Percentiles rank a stretch among this genome's conserved stretches.
Conservation (phyloP, 2,329 filamentous ascomycete species). For the Metarhizium anisopliae region DNA sequence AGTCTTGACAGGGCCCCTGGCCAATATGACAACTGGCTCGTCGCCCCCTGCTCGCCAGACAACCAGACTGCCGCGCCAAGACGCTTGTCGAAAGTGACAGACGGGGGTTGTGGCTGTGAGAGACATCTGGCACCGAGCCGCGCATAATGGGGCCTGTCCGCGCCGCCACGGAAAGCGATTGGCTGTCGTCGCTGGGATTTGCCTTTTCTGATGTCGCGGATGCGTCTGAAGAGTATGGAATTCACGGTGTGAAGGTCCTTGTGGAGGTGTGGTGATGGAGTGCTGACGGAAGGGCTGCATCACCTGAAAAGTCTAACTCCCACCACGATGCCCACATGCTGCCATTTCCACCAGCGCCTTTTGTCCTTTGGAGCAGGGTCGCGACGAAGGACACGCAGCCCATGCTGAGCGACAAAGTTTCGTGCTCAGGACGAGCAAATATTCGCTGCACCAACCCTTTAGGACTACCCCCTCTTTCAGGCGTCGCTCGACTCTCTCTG, state of each 20-base stretch:
- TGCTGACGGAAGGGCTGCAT: neutral
- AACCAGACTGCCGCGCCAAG: neutral
- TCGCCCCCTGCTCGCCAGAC: neutral
- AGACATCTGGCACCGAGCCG: neutral
- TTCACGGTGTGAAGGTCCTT: too few relatives aligned
- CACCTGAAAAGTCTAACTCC: constrained; percentile 2
- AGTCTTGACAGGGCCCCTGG: neutral
- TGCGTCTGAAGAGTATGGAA: neutral
- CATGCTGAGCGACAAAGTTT: too few relatives aligned
- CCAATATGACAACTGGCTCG: neutral
- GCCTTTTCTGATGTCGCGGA: neutral
- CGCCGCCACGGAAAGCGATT: neutral
- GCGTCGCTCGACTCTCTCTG: too few relatives aligned
- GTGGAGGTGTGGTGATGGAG: neutral
- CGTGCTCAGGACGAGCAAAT: too few relatives aligned
- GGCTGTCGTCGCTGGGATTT: neutral
- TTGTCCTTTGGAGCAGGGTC: neutral
- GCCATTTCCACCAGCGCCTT: neutral
- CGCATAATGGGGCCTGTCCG: neutral
- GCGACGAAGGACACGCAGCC: neutral
- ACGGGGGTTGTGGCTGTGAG: neutral
- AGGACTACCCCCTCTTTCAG: too few relatives aligned
- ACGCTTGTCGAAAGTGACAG: neutral
- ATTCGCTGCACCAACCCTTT: too few relatives aligned
- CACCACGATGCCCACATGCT: neutral